Evolutionary conservation across 2,329 filamentous ascomycete species (phyloP).

Genomic region (Fusarium sp.): DNA sequence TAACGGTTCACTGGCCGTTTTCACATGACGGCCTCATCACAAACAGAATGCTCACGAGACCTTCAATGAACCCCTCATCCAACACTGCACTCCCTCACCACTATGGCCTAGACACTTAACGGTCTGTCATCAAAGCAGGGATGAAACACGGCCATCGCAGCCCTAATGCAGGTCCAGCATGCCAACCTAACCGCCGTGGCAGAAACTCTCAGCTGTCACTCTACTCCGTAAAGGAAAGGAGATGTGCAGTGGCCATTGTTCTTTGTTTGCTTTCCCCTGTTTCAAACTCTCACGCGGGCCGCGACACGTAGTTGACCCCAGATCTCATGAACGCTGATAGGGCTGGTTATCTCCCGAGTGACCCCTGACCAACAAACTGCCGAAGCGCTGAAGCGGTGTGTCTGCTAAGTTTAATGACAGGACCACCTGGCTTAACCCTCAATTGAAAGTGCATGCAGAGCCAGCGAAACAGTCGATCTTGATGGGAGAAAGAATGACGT

Average conservation of each 20-base stretch:
- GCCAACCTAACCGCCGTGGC: constrained; percentile 18
- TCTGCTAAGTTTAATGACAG: constrained; percentile 11
- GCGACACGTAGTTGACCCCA: constrained; percentile 15
- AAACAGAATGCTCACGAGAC: neutral
- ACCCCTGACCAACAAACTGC: constrained; percentile 11
- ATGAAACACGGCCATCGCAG: constrained; percentile 17
- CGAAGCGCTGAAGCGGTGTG: constrained; percentile 17
- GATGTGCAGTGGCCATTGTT: neutral
- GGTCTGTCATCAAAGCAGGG: constrained; percentile 2
- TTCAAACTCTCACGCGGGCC: constrained; percentile 6
- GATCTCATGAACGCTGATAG: constrained; percentile 9
- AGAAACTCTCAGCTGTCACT: constrained; percentile 9
- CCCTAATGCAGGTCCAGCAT: constrained; percentile 23
- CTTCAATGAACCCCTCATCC: constrained; percentile 5
- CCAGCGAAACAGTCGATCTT: constrained; percentile 21
- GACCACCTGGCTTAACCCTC: neutral
- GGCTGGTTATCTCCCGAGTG: constrained; percentile 8
- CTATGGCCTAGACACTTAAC: neutral
- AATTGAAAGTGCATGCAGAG: constrained; percentile 12
- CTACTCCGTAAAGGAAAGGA: neutral
- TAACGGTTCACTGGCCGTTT: constrained; percentile 17
- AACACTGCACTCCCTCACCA: neutral
- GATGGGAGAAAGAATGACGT: constrained; percentile 18
- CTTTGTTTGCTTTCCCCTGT: constrained; percentile 20
- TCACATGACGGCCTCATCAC: neutral